Conservation (phyloP, 1,139 yeast species). For the Scheffersomyces stambukii region DNA sequence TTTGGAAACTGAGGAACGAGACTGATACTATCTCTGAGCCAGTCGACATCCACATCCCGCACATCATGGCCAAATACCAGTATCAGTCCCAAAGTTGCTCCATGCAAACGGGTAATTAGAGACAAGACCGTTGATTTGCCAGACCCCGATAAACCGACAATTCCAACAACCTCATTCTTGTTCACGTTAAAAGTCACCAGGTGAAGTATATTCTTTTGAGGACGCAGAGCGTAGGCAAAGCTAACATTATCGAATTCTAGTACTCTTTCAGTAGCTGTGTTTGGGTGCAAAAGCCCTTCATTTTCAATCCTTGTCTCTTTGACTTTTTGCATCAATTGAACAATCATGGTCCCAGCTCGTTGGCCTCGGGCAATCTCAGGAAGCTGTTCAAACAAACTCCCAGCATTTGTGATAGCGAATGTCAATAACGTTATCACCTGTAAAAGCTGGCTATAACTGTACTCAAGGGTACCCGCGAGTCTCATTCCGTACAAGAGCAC, state of each 20-base stretch:
- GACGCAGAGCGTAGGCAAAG: constrained; percentile 44
- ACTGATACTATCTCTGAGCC: constrained; percentile 51
- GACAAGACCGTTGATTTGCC: constrained; percentile 72
- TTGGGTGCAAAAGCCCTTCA: constrained; percentile 20
- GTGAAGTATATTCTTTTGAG: constrained; percentile 24
- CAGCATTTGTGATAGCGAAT: constrained; percentile 67
- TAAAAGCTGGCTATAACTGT: constrained; percentile 53
- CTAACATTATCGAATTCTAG: constrained; percentile 39
- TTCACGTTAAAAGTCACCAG: constrained; percentile 37
- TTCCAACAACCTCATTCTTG: constrained; percentile 51
- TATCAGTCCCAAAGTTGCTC: constrained; percentile 28
- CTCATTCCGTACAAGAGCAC: constrained; percentile 73
- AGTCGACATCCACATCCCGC: constrained; percentile 37
- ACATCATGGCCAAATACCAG: constrained; percentile 40
- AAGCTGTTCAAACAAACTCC: constrained; percentile 53
- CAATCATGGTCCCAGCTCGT: constrained; percentile 58
- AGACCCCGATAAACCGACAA: constrained; percentile 74
- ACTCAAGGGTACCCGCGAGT: constrained; percentile 55
- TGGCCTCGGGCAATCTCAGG: constrained; percentile 80
- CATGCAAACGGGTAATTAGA: constrained; percentile 50
- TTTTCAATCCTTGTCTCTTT: constrained; percentile 26
- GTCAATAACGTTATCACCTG: constrained; percentile 68
- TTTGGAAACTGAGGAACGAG: constrained; percentile 66
- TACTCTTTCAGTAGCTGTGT: constrained; percentile 12
- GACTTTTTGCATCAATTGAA: constrained; percentile 36